Base-by-base conservation (phyloP, 2,329 filamentous ascomycete genomes). In the Trichoderma breve region DNA sequence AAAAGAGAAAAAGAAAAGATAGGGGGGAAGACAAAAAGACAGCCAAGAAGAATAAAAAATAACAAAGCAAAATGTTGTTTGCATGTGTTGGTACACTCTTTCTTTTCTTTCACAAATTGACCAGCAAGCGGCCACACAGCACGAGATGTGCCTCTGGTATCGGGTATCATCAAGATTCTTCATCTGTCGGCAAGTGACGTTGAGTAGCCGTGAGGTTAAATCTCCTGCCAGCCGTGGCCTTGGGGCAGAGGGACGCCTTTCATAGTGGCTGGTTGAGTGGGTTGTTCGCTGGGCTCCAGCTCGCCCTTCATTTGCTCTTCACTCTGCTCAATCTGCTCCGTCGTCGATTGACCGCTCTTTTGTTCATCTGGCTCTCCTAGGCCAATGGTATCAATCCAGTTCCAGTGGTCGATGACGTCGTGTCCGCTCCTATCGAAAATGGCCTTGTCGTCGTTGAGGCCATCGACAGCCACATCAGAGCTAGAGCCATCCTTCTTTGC, bases 331-430 rank as follows among this genome's bases (percentile, higher is more conserved):
- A 82, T 78, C 73, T 81, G 77, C 69, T 80, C 72, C 12, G 75
- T 71, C 2, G 76, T 73, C 0, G 79, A 77, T 75, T 81, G 80
- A 66, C 77, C 79, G 4, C 72, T 76, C 9, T 76, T 77, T 9
- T 75, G 73, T 3, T 80, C 78, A 7, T 73, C 77, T 3, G 76
- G 72, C 1, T 80, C 79, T 0, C 81, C 87, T 73, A 88, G 80
- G 8, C 86, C 87, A 3, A 87, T 82, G 24, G 85, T 80, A 64
- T 89, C 84, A 73, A 89, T 84, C 84, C 84, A 87, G 55, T 80
- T 78, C 88, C 88, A 90, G 69, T 82, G 80, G 3, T 83, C 82
- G 8, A 89, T 82, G 1, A 74, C 74, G 1, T 78, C 77, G 62
- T 78, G 80, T 1, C 77, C 82, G 72, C 80, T 82, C 34, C 81